Evolutionary conservation across 108 stramenopile species (phyloP).

Genomic region (Nitzschia sp.): DNA sequence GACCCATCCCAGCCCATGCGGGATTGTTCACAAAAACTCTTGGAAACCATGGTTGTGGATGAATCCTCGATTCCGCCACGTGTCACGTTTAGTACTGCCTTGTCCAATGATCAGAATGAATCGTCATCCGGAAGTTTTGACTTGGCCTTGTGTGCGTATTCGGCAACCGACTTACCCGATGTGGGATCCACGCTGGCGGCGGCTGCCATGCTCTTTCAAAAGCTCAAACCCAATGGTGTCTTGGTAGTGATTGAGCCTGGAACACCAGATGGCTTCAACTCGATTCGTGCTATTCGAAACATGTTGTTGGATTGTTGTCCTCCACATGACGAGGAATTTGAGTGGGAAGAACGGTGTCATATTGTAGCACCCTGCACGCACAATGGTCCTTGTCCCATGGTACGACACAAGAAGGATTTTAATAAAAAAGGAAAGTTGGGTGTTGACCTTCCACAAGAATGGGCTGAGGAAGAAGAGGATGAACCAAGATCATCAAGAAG

Average conservation of each 20-base stretch:
- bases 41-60: slow-evolving; percentile 43
- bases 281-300: slow-evolving; percentile 65
- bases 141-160: slow-evolving; percentile 64
- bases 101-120: slow-evolving; percentile 18
- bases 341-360: slow-evolving; percentile 57
- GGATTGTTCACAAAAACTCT: slow-evolving; percentile 53
- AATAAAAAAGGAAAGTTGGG: slow-evolving; percentile 39
- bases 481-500: slow-evolving; percentile 23
- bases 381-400: slow-evolving; percentile 77
- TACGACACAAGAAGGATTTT: slow-evolving; percentile 58
- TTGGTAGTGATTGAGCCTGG: slow-evolving; percentile 83
- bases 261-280: slow-evolving; percentile 83
- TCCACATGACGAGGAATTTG: slow-evolving; percentile 40
- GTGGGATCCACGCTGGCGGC: slow-evolving; percentile 56
- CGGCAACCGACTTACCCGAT: slow-evolving; percentile 65
- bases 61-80: slow-evolving; percentile 38
- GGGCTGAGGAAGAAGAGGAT: slow-evolving; percentile 20
- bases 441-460: slow-evolving; percentile 35
- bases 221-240: slow-evolving; percentile 64
- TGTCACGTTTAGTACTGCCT: slow-evolving; percentile 59
- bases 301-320: slow-evolving; percentile 83
- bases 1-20: slow-evolving; percentile 76
- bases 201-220: slow-evolving; percentile 64
- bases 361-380: slow-evolving; percentile 87
- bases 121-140: slow-evolving; percentile 50